These are phyloP conservation scores for Aaosphaeria pasadenensis DNA, from an alignment of 2,329 filamentous ascomycete genomes.

Conservation along the genomic window DNA sequence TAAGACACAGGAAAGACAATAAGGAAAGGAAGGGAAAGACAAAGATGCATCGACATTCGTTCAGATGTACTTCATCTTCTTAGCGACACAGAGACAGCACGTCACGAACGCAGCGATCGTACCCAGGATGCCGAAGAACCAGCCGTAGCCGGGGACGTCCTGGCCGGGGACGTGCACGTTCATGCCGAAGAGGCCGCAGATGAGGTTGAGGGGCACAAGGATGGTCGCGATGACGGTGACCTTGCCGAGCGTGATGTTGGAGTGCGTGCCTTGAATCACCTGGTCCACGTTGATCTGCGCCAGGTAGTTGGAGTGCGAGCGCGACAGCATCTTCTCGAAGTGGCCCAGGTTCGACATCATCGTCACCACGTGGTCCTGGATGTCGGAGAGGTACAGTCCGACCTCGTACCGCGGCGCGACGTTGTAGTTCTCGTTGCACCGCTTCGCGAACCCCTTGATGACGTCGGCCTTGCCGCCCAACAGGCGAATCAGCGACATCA, in stretches of 20 bases:
- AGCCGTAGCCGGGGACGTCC: constrained; percentile 42
- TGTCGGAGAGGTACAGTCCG: constrained; percentile 92
- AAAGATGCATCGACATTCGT: too few species aligned
- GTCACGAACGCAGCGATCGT: constrained; percentile 49
- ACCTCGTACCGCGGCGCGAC: constrained; percentile 96
- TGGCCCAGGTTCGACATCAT: constrained; percentile 97
- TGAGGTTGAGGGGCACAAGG: constrained; percentile 90
- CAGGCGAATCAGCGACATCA: constrained; percentile 88
- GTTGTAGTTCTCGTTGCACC: constrained; percentile 96
- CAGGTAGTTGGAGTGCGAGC: constrained; percentile 93
- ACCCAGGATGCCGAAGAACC: constrained; percentile 62
- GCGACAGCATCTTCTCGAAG: constrained; percentile 95
- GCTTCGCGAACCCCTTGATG: constrained; percentile 94
- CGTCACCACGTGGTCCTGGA: constrained; percentile 98
- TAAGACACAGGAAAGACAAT: too few species aligned
- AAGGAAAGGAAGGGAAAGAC: too few species aligned
- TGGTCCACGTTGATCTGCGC: constrained; percentile 92
- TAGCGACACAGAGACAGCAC: constrained; percentile 39
- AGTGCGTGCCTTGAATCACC: constrained; percentile 80
- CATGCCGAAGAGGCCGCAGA: constrained; percentile 87
- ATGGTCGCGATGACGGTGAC: constrained; percentile 93
- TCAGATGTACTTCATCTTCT: constrained; percentile 43
- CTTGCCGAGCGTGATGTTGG: constrained; percentile 88
- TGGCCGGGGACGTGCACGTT: constrained; percentile 73
- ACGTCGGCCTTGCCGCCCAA: constrained; percentile 98